Evolutionary conservation across 2,329 filamentous ascomycete genomes (phyloP).

Genomic region (Hypoxylon sp.): DNA sequence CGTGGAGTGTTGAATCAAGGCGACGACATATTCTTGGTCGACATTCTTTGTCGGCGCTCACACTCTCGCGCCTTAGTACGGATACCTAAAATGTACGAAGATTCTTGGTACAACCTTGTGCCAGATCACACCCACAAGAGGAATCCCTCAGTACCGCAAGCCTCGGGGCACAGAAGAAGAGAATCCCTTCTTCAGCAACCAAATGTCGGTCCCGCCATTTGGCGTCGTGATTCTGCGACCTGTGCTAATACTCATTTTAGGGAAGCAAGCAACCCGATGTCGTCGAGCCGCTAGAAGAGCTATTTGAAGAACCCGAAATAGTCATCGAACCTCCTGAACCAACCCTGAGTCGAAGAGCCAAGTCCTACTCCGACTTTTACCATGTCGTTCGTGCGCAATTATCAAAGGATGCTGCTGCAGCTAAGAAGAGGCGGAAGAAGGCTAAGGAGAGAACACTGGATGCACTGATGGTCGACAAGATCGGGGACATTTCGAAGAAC

Average conservation of each 20-base stretch:
- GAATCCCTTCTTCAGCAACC: constrained; percentile 74
- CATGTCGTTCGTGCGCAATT: constrained; percentile 66
- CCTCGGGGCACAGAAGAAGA: constrained; percentile 67
- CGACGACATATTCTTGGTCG: neutral
- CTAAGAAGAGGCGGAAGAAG: constrained; percentile 51
- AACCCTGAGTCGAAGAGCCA: constrained; percentile 69
- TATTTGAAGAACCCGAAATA: constrained; percentile 64
- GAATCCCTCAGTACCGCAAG: constrained; percentile 53
- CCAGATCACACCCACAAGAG: constrained; percentile 65
- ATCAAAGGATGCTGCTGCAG: constrained; percentile 56
- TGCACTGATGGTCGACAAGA: constrained; percentile 55
- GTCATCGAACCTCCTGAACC: constrained; percentile 70
- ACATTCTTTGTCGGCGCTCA: neutral
- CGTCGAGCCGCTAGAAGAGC: constrained; percentile 63
- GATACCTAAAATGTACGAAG: constrained; percentile 72
- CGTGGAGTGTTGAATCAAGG: neutral
- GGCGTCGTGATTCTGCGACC: constrained; percentile 14
- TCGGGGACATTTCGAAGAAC: constrained; percentile 34
- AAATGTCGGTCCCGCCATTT: constrained; percentile 57
- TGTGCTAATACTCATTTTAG: constrained; percentile 48
- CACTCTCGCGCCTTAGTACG: neutral
- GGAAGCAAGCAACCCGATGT: constrained; percentile 61
- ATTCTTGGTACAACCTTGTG: constrained; percentile 83
- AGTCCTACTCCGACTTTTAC: constrained; percentile 83
- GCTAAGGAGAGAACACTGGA: constrained; percentile 57